Conservation (phyloP, 192 early-diverging fungal species). For the Mortierella antarctica region DNA sequence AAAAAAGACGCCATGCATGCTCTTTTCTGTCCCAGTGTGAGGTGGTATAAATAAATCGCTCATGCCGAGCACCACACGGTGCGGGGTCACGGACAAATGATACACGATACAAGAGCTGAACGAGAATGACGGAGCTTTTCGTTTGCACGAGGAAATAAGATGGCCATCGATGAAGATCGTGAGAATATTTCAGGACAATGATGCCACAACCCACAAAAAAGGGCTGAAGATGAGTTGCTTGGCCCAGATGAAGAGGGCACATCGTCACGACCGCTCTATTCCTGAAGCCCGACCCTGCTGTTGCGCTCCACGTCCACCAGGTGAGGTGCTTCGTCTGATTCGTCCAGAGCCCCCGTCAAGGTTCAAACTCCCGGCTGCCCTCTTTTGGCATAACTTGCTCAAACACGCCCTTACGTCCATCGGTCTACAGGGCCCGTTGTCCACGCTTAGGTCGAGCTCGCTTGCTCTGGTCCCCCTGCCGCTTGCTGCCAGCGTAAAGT, state of each 20-base stretch:
- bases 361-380: slow-evolving; percentile 27
- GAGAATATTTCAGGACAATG: slow-evolving; percentile 26
- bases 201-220: too few relatives aligned
- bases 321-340: neutral
- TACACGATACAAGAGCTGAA: neutral
- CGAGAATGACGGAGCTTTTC: neutral
- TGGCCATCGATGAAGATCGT: slow-evolving; percentile 16
- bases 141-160: neutral
- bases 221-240: too few relatives aligned
- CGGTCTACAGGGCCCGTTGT: neutral
- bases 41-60: neutral
- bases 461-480: neutral
- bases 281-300: neutral
- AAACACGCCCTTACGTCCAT: neutral
- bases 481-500: slow-evolving; percentile 2
- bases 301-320: neutral
- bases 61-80: neutral
- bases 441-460: neutral
- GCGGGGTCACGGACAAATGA: neutral
- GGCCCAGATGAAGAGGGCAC: too few relatives aligned
- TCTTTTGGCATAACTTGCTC: slow-evolving; percentile 6
- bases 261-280: too few relatives aligned
- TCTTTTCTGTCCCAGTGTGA: neutral
- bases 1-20: neutral
- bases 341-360: neutral